Conservation (phyloP, 2,329 filamentous ascomycete species). For the Fusarium ramigenum region DNA sequence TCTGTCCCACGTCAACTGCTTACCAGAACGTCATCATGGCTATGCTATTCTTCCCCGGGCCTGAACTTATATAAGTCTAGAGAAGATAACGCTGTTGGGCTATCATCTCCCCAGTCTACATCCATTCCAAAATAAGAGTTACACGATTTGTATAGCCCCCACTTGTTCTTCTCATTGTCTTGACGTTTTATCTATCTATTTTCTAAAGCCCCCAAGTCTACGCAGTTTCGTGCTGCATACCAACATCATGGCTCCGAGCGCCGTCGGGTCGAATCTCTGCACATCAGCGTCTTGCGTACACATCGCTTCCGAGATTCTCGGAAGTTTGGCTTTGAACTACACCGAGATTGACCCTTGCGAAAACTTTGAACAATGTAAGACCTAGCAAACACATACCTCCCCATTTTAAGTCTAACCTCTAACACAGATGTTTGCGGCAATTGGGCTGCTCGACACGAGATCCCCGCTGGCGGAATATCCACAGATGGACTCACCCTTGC, state of each 20-base stretch:
- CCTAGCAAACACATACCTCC: accelerated
- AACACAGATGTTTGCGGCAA: constrained; percentile 65
- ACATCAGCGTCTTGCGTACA: constrained; percentile 45
- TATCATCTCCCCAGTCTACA: background rate
- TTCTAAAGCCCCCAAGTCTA: too few species aligned
- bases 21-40: background rate
- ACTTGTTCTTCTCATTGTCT: background rate
- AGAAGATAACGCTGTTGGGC: accelerated
- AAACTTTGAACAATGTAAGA: constrained; percentile 67
- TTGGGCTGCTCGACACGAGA: constrained; percentile 66
- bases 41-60: background rate
- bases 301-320: constrained; percentile 45
- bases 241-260: background rate
- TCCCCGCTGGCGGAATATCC: constrained; percentile 66
- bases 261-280: background rate
- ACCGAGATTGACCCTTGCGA: constrained; percentile 72
- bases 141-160: accelerated
- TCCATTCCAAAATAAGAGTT: accelerated
- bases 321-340: constrained; percentile 54
- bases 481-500: background rate
- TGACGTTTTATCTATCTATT: too few species aligned
- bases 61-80: background rate
- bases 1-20: background rate
- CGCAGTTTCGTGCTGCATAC: background rate
- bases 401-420: background rate